These are phyloP conservation scores for Epichloe typhina DNA, from an alignment of 2,329 filamentous ascomycete species.

Conservation along the genomic window DNA sequence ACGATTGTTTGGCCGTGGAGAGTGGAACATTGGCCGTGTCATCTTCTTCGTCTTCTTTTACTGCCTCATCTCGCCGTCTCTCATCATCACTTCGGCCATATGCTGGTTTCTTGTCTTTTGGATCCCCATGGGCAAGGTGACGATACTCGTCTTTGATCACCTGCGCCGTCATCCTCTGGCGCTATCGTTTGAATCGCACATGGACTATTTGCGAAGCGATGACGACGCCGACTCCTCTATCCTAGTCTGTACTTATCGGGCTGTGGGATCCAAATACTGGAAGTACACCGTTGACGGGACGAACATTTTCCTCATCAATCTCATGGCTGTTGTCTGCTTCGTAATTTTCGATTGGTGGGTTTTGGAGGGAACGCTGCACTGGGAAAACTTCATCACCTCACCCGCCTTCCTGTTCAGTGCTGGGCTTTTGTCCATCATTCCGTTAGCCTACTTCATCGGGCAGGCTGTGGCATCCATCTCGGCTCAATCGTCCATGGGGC, in stretches of 20 bases:
- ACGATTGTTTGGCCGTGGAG: constrained; percentile 81
- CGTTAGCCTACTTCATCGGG: constrained; percentile 94
- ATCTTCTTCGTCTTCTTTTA: constrained; percentile 97
- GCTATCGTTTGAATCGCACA: constrained; percentile 83
- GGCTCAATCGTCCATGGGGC: constrained; percentile 94
- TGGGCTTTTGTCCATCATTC: constrained; percentile 83
- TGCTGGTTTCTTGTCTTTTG: constrained; percentile 97
- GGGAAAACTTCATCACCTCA: constrained; percentile 64
- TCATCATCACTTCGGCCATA: constrained; percentile 73
- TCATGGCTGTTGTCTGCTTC: constrained; percentile 86
- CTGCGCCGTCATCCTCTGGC: constrained; percentile 85
- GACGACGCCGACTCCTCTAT: constrained; percentile 71
- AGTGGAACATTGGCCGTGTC: constrained; percentile 90
- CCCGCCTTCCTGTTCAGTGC: constrained; percentile 77
- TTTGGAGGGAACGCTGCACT: constrained; percentile 50
- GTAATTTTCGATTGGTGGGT: constrained; percentile 88
- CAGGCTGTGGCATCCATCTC: constrained; percentile 98
- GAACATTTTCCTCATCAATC: constrained; percentile 97
- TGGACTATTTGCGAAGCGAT: constrained; percentile 55
- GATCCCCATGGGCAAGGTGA: constrained; percentile 97
- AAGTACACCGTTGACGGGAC: constrained; percentile 98
- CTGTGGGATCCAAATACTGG: constrained; percentile 91
- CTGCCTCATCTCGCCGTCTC: constrained; percentile 71
- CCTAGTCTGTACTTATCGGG: constrained; percentile 90
- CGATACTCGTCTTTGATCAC: constrained; percentile 78